Percentiles rank a stretch among this genome's conserved stretches.
Conservation (phyloP, 2,329 filamentous ascomycete species). For the Verticillium longisporum region DNA sequence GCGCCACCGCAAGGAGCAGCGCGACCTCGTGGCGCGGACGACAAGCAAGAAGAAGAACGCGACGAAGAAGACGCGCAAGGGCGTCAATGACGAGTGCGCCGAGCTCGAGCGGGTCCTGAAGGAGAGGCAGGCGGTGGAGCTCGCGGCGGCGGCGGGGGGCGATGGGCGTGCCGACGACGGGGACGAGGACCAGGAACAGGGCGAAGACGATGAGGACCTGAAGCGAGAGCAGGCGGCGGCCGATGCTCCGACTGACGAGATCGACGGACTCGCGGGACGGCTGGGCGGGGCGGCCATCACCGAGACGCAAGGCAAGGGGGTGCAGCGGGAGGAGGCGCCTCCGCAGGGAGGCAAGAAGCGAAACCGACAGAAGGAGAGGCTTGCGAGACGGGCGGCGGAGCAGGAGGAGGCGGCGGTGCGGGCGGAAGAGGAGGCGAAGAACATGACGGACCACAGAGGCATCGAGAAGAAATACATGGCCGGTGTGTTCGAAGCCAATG, state of each 20-base stretch:
- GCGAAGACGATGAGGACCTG: slow-evolving; percentile 3
- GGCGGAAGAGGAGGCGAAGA: slow-evolving; percentile 69
- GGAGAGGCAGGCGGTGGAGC: slow-evolving; percentile 59
- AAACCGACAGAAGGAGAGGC: slow-evolving; percentile 84
- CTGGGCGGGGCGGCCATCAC: neutral
- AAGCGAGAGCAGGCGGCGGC: slow-evolving; percentile 1
- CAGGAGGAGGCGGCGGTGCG: slow-evolving; percentile 60
- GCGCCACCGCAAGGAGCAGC: slow-evolving; percentile 81
- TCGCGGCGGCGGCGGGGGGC: slow-evolving; percentile 32
- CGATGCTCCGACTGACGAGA: slow-evolving; percentile 14
- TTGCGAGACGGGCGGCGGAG: slow-evolving; percentile 84
- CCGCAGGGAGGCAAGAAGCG: slow-evolving; percentile 55
- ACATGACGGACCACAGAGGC: slow-evolving; percentile 65
- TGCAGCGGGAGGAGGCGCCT: slow-evolving; percentile 14
- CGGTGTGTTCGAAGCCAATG: slow-evolving; percentile 53
- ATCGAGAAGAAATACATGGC: slow-evolving; percentile 67
- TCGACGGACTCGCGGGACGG: slow-evolving; percentile 4
- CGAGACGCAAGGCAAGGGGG: slow-evolving; percentile 5
- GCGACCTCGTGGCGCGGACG: slow-evolving; percentile 75
- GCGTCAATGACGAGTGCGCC: slow-evolving; percentile 70
- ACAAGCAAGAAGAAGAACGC: slow-evolving; percentile 97
- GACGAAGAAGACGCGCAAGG: slow-evolving; percentile 76
- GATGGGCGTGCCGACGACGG: no score
- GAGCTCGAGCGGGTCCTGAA: slow-evolving; percentile 59
- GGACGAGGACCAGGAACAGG: slow-evolving; percentile 14